Conservation (phyloP, 1,139 yeast species). For the Candida tunisiensis region DNA sequence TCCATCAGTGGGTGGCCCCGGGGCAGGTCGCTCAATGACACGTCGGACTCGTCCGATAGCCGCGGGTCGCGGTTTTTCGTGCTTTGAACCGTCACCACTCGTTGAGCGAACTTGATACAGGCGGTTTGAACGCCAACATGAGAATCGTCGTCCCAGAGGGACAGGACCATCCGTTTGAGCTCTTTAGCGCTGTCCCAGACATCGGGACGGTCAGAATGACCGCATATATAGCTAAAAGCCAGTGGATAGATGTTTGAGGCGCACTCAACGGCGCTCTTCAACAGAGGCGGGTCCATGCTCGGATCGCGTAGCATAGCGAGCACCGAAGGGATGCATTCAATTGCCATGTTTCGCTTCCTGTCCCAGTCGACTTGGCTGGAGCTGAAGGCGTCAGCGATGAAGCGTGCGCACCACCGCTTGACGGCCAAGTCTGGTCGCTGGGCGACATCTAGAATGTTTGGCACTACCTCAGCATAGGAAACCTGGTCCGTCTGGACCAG, state of each 20-base stretch:
- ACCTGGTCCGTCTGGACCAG: slow-evolving; percentile 20
- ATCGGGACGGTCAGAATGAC: slow-evolving; percentile 10
- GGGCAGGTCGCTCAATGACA: slow-evolving; percentile 43
- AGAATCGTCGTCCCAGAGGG: slow-evolving; percentile 13
- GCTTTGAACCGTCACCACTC: slow-evolving; percentile 55
- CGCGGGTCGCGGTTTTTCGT: slow-evolving; percentile 21
- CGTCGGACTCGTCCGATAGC: slow-evolving; percentile 19
- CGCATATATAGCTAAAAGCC: slow-evolving; percentile 15
- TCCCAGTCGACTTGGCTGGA: slow-evolving; percentile 12
- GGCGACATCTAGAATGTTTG: slow-evolving; percentile 21
- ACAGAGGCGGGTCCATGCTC: slow-evolving; percentile 12
- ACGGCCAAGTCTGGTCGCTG: slow-evolving; percentile 16
- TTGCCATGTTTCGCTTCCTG: slow-evolving; percentile 14
- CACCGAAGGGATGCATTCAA: slow-evolving; percentile 17
- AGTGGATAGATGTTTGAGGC: slow-evolving; percentile 19
- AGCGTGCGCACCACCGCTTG: slow-evolving; percentile 22
- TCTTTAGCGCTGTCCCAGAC: slow-evolving; percentile 15
- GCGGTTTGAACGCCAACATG: slow-evolving; percentile 37
- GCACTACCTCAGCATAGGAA: slow-evolving; percentile 19
- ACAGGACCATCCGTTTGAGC: slow-evolving; percentile 17
- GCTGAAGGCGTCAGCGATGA: slow-evolving; percentile 23
- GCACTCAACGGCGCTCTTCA: slow-evolving; percentile 16
- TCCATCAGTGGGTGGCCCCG: slow-evolving; percentile 54
- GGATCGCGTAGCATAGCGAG: slow-evolving; percentile 10
- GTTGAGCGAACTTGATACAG: slow-evolving; percentile 53